These are phyloP conservation scores for Cladosporium phlei DNA, from an alignment of 2,329 filamentous ascomycete species.

Conservation along the genomic window DNA sequence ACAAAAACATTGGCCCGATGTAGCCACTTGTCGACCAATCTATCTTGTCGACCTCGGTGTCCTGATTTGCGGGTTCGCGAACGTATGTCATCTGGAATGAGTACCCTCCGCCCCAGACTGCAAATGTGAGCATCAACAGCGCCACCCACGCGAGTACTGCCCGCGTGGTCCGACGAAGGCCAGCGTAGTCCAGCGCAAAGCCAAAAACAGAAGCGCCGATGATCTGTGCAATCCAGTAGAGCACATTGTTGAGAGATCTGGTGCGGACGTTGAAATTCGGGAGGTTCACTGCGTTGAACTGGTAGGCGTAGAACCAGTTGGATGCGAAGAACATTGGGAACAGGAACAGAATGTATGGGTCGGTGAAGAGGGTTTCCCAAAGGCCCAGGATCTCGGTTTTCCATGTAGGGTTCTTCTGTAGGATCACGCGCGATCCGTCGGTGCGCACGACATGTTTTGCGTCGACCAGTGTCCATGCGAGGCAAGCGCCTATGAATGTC, in stretches of 20 bases:
- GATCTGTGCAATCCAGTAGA: slow-evolving; percentile 74
- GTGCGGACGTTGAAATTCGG: slow-evolving; percentile 70
- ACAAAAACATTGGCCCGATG: slow-evolving; percentile 77
- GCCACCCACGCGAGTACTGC: slow-evolving; percentile 60
- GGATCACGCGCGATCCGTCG: slow-evolving; percentile 73
- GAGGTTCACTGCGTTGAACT: slow-evolving; percentile 69
- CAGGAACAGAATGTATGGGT: slow-evolving; percentile 68
- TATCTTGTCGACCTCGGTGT: slow-evolving; percentile 29
- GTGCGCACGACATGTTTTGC: slow-evolving; percentile 67
- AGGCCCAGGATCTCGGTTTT: slow-evolving; percentile 72
- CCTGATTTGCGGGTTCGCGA: slow-evolving; percentile 28
- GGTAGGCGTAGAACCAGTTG: slow-evolving; percentile 77
- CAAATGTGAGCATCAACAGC: slow-evolving; percentile 67
- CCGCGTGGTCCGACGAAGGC: slow-evolving; percentile 58
- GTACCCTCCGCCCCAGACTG: slow-evolving; percentile 78
- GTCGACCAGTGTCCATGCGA: slow-evolving; percentile 67
- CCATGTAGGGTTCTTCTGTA: slow-evolving; percentile 90
- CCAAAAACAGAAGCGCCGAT: slow-evolving; percentile 70
- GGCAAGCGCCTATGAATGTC: slow-evolving; percentile 65
- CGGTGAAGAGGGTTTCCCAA: slow-evolving; percentile 63
- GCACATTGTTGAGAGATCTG: slow-evolving; percentile 66
- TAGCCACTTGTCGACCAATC: slow-evolving; percentile 68
- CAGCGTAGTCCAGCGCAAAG: slow-evolving; percentile 58
- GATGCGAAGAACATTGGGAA: slow-evolving; percentile 79
- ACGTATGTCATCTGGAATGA: slow-evolving; percentile 66